Percentiles rank a stretch among this genome's conserved stretches.
These are phyloP conservation scores for Leptodontidium sp. DNA, from an alignment of 2,329 filamentous ascomycete genomes.

Conservation along the genomic window DNA sequence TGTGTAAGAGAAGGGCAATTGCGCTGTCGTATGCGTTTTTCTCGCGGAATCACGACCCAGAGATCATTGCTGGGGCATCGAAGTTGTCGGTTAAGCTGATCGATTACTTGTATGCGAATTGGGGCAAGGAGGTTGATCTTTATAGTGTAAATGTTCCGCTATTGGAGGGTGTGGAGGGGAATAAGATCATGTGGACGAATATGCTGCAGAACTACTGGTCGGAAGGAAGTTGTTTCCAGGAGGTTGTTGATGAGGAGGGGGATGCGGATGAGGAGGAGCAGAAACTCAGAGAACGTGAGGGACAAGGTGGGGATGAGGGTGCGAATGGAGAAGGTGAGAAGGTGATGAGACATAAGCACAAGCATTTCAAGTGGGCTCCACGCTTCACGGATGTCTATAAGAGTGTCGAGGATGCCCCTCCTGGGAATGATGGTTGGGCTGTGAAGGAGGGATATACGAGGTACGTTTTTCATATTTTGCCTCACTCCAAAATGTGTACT, in stretches of 20 bases:
- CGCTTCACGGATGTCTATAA: constrained; percentile 86
- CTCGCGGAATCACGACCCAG: constrained; percentile 78
- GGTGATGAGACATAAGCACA: constrained; percentile 67
- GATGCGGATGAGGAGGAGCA: constrained; percentile 76
- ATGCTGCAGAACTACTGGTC: constrained; percentile 94
- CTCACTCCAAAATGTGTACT: constrained; percentile 20
- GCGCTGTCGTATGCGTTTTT: constrained; percentile 94
- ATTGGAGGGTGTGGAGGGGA: constrained; percentile 74
- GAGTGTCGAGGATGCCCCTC: constrained; percentile 79
- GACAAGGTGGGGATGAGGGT: constrained; percentile 45
- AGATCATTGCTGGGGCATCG: constrained; percentile 80
- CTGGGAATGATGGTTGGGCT: constrained; percentile 92
- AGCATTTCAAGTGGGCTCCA: constrained; percentile 95
- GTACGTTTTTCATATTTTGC: constrained; percentile 54
- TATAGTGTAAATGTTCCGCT: constrained; percentile 93
- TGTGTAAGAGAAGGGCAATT: constrained; percentile 74
- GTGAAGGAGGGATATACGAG: constrained; percentile 89
- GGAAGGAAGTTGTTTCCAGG: constrained; percentile 85
- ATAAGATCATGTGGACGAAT: constrained; percentile 81
- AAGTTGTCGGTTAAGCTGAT: constrained; percentile 78
- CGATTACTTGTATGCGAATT: constrained; percentile 79
- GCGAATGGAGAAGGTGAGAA: constrained; percentile 47
- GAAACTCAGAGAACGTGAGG: constrained; percentile 72
- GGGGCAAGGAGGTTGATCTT: constrained; percentile 78
- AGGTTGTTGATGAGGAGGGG: constrained; percentile 71